phyloP scores from a whole-genome alignment of 768 basidiomycete genomes.

The Hirschioporus abietinus region DNA sequence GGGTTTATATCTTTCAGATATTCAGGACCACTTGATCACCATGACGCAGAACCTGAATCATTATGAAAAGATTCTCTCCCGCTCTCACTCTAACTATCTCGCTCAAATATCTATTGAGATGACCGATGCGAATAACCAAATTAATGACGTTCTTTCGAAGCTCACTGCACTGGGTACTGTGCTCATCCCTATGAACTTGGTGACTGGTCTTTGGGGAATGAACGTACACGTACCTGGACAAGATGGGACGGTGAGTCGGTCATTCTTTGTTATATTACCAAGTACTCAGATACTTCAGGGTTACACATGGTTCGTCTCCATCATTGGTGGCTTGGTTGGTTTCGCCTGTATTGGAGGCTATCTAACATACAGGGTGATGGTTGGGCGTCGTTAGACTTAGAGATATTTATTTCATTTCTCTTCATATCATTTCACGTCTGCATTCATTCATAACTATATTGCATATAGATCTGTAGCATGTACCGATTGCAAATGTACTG shows the following conservation, averaged over 20 bases:
- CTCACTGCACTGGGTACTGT: constrained; percentile 96
- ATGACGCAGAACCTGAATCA: constrained; percentile 99
- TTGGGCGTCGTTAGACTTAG: constrained; percentile 26
- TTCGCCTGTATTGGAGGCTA: constrained; percentile 83
- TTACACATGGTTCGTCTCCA: constrained; percentile 83
- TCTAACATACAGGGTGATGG: constrained; percentile 74
- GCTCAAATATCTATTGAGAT: constrained; percentile 99
- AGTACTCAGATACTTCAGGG: constrained; percentile 26
- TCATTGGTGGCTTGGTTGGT: constrained; percentile 72
- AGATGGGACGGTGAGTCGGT: constrained; percentile 35
- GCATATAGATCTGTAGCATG: constrained; percentile 1
- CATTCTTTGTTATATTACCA: constrained; percentile 4
- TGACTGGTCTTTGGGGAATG: constrained; percentile 98
- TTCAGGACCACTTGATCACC: constrained; percentile 97
- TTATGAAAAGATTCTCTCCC: constrained; percentile 98
- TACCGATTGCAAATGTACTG: background rate
- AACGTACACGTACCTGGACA: constrained; percentile 96
- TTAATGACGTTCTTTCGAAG: constrained; percentile 97
- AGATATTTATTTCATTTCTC: background rate
- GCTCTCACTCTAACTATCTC: constrained; percentile 98
- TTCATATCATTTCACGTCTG: background rate
- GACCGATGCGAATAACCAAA: constrained; percentile 99
- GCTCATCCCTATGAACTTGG: constrained; percentile 93
- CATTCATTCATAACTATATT: background rate
- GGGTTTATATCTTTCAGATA: constrained; percentile 95